These are phyloP conservation scores for Stemphylium vesicarium DNA, from an alignment of 2,329 filamentous ascomycete species.

Conservation along the genomic window DNA sequence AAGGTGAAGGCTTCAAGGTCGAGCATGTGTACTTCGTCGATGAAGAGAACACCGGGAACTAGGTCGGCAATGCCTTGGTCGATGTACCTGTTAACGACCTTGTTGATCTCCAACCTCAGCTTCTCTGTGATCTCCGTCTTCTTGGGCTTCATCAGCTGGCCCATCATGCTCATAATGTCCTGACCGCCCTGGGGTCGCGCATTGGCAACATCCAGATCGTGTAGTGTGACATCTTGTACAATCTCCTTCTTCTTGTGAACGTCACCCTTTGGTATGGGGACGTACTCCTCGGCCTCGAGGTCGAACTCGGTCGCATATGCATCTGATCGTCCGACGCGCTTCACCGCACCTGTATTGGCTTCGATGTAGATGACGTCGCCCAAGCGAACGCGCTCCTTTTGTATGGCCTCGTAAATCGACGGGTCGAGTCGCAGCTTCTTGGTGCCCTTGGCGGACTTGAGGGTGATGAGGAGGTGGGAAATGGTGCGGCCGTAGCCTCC, in stretches of 20 bases:
- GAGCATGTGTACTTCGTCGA: slow-evolving; percentile 99
- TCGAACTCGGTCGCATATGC: slow-evolving; percentile 99
- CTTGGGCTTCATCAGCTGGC: slow-evolving; percentile 98
- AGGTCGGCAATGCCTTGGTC: slow-evolving; percentile 97
- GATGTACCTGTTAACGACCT: slow-evolving; percentile 98
- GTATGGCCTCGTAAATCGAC: slow-evolving; percentile 98
- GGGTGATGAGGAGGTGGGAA: slow-evolving; percentile 88
- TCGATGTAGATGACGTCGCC: slow-evolving; percentile 99
- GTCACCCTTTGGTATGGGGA: slow-evolving; percentile 97
- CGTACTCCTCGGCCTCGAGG: slow-evolving; percentile 97
- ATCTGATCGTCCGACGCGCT: slow-evolving; percentile 93
- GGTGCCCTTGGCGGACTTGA: slow-evolving; percentile 94
- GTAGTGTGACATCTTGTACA: slow-evolving; percentile 95
- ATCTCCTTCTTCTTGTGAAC: slow-evolving; percentile 99
- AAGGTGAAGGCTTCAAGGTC: slow-evolving; percentile 99
- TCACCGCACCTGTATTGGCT: slow-evolving; percentile 97
- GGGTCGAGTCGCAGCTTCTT: slow-evolving; percentile 98
- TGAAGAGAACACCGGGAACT: slow-evolving; percentile 97
- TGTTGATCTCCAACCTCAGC: slow-evolving; percentile 94
- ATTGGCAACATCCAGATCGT: slow-evolving; percentile 96
- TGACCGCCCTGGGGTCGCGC: slow-evolving; percentile 94
- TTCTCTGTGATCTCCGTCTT: slow-evolving; percentile 99
- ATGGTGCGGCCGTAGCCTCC: slow-evolving; percentile 98
- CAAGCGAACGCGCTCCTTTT: slow-evolving; percentile 94
- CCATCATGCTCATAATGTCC: slow-evolving; percentile 99